A percentile compares a stretch with the other conserved stretches of the same genome.
Evolutionary conservation across 176 grass and related monocot species (phyloP).

Genomic region (Zea mays): DNA sequence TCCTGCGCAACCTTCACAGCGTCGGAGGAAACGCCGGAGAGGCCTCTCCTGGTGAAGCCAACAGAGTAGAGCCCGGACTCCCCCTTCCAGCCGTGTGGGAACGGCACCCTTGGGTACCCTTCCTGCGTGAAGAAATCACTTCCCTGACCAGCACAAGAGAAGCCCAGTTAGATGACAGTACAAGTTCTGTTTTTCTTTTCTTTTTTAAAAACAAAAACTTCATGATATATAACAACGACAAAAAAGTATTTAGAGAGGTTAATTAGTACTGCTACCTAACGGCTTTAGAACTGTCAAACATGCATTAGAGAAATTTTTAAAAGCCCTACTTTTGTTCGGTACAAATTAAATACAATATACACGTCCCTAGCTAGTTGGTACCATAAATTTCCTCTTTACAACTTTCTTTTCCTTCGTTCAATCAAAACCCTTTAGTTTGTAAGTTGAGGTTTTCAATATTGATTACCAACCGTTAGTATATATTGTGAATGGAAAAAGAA

Average conservation of each 20-base stretch:
- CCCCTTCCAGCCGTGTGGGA: conserved; percentile 58
- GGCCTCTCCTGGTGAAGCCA: conserved; percentile 76
- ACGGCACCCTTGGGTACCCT: conserved; percentile 50
- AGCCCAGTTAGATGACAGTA: neutral
- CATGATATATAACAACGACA: neutral
- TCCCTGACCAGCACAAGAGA: conserved; percentile 34
- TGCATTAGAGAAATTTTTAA: conserved; percentile 17
- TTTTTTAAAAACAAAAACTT: neutral
- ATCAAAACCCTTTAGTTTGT: neutral
- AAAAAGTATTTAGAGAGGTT: neutral
- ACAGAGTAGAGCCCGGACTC: conserved; percentile 68
- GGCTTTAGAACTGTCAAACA: conserved; percentile 47
- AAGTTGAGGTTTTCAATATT: neutral
- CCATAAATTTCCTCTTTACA: neutral
- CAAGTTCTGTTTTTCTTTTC: neutral
- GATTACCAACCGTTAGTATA: no score
- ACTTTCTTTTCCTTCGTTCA: neutral
- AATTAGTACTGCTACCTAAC: conserved; percentile 44
- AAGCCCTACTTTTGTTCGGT: conserved; percentile 5
- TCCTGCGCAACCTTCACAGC: conserved; percentile 63
- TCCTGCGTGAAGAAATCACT: conserved; percentile 49
- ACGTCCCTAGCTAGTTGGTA: neutral
- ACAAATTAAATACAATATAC: conserved; percentile 12
- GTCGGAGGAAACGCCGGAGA: conserved; percentile 68
- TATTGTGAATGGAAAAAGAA: neutral